Percentiles rank a stretch among this genome's conserved stretches.
These are phyloP conservation scores for Suillus occidentalis DNA, from an alignment of 768 basidiomycete genomes.

Conservation along the genomic window DNA sequence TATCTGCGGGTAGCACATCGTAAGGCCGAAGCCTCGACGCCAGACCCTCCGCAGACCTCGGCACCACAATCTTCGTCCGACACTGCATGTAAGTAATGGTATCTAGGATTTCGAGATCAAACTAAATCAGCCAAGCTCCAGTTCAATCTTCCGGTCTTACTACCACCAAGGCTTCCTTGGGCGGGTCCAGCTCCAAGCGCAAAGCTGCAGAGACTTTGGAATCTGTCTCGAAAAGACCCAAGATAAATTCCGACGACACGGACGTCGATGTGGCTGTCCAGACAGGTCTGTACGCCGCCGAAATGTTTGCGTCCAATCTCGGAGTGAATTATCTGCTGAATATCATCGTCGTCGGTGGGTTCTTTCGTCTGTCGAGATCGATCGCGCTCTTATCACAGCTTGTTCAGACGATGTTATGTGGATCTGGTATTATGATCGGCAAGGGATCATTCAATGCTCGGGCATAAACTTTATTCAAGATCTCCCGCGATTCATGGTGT, in stretches of 20 bases:
- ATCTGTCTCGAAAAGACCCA: background rate
- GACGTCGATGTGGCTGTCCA: background rate
- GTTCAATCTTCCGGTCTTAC: too few relatives aligned
- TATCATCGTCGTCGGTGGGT: background rate
- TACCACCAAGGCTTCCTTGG: too few relatives aligned
- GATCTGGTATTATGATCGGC: conserved; percentile 3
- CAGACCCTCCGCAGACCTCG: background rate
- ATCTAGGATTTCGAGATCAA: background rate
- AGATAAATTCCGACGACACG: background rate
- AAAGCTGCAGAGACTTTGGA: background rate
- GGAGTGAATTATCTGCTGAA: background rate
- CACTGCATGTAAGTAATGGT: background rate
- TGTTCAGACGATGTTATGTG: conserved; percentile 1
- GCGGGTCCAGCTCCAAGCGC: background rate
- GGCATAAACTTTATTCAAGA: too few relatives aligned
- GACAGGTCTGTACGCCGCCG: background rate
- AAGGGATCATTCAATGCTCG: too few relatives aligned
- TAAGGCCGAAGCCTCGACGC: too few relatives aligned
- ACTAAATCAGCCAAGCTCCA: background rate
- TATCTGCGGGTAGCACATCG: too few relatives aligned
- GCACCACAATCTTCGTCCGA: background rate
- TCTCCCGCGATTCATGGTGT: too few relatives aligned
- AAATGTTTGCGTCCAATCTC: background rate
- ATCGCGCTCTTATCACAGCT: background rate
- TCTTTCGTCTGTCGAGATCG: background rate